Percentiles rank a stretch among this genome's conserved stretches.
phyloP scores from a whole-genome alignment of 2,329 filamentous ascomycete species.

The Penicillium sp. region DNA sequence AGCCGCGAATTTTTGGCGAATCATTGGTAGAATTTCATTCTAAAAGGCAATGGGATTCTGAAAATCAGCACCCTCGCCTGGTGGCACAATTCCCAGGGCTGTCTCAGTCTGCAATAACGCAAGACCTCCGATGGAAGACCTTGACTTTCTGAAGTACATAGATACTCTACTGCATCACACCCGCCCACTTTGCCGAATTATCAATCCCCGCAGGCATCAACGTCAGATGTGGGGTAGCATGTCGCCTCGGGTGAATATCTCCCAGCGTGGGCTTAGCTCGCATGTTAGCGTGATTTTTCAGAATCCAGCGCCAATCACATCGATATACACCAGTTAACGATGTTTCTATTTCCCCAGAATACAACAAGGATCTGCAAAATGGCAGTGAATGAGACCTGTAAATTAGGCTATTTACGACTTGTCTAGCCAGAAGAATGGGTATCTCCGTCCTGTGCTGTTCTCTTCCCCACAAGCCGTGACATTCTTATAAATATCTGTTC shows the following conservation, averaged over 20 bases:
- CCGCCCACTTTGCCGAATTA: neutral
- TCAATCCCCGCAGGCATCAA: neutral
- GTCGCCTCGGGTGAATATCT: neutral
- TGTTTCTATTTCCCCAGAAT: neutral
- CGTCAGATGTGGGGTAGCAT: neutral
- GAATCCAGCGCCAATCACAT: neutral
- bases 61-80: neutral
- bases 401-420: slow-evolving; percentile 1
- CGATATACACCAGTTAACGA: neutral
- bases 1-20: neutral
- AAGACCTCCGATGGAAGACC: neutral
- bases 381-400: neutral
- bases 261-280: neutral
- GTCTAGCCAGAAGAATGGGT: neutral
- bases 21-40: neutral
- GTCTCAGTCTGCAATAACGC: too few relatives aligned
- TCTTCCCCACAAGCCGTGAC: neutral
- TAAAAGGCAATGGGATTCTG: neutral
- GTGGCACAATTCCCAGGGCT: neutral
- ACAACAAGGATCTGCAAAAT: neutral
- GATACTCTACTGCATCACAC: neutral
- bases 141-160: neutral
- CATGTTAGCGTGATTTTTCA: neutral
- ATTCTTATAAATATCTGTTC: neutral
- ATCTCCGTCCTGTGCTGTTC: neutral